Percentiles rank a stretch among this genome's conserved stretches.
phyloP scores from a whole-genome alignment of 768 basidiomycete genomes.

The Pleurotus giganteus region DNA sequence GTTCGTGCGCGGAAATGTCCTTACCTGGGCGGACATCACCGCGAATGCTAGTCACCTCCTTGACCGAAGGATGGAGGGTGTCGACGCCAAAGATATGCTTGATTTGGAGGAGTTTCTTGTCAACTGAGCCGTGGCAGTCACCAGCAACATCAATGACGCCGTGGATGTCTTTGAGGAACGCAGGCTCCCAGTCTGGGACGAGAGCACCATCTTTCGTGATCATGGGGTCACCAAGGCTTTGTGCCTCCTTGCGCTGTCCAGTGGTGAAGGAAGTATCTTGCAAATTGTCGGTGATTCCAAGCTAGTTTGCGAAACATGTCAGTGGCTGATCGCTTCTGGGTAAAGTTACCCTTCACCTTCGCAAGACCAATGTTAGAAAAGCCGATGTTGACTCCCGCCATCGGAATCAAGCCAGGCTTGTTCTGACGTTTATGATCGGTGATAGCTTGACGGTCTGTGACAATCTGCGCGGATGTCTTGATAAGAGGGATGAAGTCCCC shows the following conservation, averaged over 20 bases:
- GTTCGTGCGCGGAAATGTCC: slow-evolving; percentile 45
- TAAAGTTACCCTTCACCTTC: slow-evolving; percentile 23
- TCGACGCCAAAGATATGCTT: slow-evolving; percentile 33
- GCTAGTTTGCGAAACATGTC: slow-evolving; percentile 16
- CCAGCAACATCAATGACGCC: slow-evolving; percentile 50
- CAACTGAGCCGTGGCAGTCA: slow-evolving; percentile 35
- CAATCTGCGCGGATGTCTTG: slow-evolving; percentile 42
- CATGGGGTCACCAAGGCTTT: slow-evolving; percentile 36
- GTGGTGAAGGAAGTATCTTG: slow-evolving; percentile 32
- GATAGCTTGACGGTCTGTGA: slow-evolving; percentile 39
- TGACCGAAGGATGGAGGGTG: slow-evolving; percentile 29
- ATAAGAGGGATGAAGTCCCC: slow-evolving; percentile 39
- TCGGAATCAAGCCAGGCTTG: slow-evolving; percentile 29
- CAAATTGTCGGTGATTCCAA: slow-evolving; percentile 41
- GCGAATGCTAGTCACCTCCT: slow-evolving; percentile 32
- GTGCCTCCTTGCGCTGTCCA: slow-evolving; percentile 41
- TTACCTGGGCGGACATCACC: slow-evolving; percentile 45
- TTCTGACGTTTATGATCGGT: slow-evolving; percentile 35
- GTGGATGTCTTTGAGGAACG: slow-evolving; percentile 45
- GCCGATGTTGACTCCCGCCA: slow-evolving; percentile 49
- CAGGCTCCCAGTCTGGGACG: slow-evolving; percentile 45
- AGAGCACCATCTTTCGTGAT: slow-evolving; percentile 19
- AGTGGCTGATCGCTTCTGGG: background rate
- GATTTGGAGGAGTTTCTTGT: slow-evolving; percentile 32
- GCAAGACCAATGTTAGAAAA: slow-evolving; percentile 49